A percentile compares a stretch with the other conserved stretches of the same genome.
phyloP scores from a whole-genome alignment of 2,329 filamentous ascomycete genomes.

The Apiospora aurea region DNA sequence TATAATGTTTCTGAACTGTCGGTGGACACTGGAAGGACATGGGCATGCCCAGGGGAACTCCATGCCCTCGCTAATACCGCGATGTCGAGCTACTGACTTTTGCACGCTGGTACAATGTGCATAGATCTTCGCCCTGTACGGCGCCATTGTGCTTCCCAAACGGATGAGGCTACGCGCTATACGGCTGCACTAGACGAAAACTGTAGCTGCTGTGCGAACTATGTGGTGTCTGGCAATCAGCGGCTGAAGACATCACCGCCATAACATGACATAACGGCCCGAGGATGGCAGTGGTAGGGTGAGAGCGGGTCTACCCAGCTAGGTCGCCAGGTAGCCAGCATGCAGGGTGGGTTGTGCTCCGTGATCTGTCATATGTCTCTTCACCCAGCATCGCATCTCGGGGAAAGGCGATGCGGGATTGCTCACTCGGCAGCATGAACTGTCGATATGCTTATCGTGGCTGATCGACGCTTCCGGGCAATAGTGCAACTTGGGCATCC shows the following conservation, averaged over 20 bases:
- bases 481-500: not conserved
- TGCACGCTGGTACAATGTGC: not conserved
- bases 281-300: constrained; percentile 3
- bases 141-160: not conserved
- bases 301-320: not conserved
- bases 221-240: not conserved
- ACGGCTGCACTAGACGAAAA: constrained; percentile 5
- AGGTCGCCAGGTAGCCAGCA: not conserved
- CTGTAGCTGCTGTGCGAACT: constrained; percentile 8
- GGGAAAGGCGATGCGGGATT: constrained; percentile 6
- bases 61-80: not conserved
- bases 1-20: not conserved
- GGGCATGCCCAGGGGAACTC: not conserved
- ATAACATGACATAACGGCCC: constrained; percentile 14
- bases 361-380: constrained; percentile 13
- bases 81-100: not conserved
- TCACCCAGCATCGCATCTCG: not conserved
- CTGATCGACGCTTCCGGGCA: not conserved
- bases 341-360: not conserved
- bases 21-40: not conserved
- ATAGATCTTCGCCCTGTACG: not conserved
- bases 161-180: not conserved
- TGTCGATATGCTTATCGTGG: constrained; percentile 14
- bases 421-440: constrained; percentile 14
- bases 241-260: constrained; percentile 3